Evolutionary conservation across 257 asterid genomes (phyloP).

Genomic region (Ehretia macrophylla): DNA sequence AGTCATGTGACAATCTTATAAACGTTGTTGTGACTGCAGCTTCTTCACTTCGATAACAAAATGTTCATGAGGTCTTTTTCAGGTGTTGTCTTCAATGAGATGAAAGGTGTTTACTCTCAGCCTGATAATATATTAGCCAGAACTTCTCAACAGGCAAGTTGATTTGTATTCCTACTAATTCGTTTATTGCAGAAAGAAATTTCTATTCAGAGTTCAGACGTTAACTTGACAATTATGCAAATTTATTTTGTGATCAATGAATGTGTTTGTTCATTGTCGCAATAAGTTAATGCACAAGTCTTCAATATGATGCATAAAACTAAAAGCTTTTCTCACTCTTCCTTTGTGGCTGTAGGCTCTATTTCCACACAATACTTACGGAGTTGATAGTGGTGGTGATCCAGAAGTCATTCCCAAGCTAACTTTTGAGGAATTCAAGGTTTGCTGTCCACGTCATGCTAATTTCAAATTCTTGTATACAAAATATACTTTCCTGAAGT

Average conservation of each 20-base stretch:
- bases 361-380: slow-evolving; percentile 87
- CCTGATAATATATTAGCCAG: slow-evolving; percentile 97
- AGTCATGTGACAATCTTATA: too few relatives aligned
- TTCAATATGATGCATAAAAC: too few relatives aligned
- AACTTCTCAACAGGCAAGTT: slow-evolving; percentile 74
- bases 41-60: slow-evolving; percentile 14
- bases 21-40: slow-evolving; percentile 1
- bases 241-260: too few relatives aligned
- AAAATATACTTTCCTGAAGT: neutral
- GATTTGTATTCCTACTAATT: neutral
- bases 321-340: too few relatives aligned
- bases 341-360: slow-evolving; percentile 59
- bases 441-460: slow-evolving; percentile 22
- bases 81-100: slow-evolving; percentile 99
- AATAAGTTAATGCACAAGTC: too few relatives aligned
- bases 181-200: neutral
- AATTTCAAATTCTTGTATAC: neutral
- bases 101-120: slow-evolving; percentile 99
- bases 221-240: neutral
- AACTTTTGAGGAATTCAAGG: slow-evolving; percentile 90
- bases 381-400: slow-evolving; percentile 99
- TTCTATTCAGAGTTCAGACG: neutral
- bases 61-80: slow-evolving; percentile 18
- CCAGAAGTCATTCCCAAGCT: slow-evolving; percentile 92
- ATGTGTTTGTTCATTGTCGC: too few relatives aligned